phyloP scores from a whole-genome alignment of 2,329 filamentous ascomycete species.

The Penicillium sp. region DNA sequence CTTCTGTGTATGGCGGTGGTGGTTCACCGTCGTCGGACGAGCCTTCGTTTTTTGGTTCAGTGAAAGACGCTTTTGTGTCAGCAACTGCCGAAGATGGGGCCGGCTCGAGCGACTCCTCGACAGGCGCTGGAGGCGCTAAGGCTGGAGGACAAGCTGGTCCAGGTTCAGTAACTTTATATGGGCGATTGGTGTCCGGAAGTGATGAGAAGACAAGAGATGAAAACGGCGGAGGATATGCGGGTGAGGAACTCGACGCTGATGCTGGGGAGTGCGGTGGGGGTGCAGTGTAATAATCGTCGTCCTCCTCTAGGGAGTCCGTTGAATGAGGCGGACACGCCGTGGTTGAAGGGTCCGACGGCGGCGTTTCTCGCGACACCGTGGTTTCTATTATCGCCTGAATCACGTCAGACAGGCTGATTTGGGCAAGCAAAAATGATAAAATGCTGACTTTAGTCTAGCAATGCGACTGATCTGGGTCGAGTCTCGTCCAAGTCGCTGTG shows the following conservation, averaged over 20 bases:
- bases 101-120: conserved; percentile 42
- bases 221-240: conserved; percentile 53
- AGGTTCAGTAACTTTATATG: conserved; percentile 41
- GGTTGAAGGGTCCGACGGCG: conserved; percentile 28
- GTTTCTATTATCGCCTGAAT: conserved; percentile 7
- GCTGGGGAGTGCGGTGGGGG: conserved; percentile 35
- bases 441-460: neutral
- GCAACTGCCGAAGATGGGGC: conserved; percentile 45
- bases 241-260: conserved; percentile 45
- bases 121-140: conserved; percentile 46
- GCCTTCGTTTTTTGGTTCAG: conserved; percentile 69
- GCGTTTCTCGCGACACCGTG: conserved; percentile 29
- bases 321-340: conserved; percentile 38
- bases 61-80: conserved; percentile 76
- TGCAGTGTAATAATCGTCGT: conserved; percentile 32
- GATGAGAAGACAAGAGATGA: conserved; percentile 54
- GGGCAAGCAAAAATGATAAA: neutral
- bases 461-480: neutral
- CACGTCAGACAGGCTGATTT: neutral
- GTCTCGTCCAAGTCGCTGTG: neutral
- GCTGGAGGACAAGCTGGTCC: conserved; percentile 42
- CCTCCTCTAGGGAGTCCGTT: conserved; percentile 35
- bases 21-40: conserved; percentile 75
- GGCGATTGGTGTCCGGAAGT: conserved; percentile 30
- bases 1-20: conserved; percentile 90